Conservation (phyloP, 257 asterid species). For the Solanum virginianum region DNA sequence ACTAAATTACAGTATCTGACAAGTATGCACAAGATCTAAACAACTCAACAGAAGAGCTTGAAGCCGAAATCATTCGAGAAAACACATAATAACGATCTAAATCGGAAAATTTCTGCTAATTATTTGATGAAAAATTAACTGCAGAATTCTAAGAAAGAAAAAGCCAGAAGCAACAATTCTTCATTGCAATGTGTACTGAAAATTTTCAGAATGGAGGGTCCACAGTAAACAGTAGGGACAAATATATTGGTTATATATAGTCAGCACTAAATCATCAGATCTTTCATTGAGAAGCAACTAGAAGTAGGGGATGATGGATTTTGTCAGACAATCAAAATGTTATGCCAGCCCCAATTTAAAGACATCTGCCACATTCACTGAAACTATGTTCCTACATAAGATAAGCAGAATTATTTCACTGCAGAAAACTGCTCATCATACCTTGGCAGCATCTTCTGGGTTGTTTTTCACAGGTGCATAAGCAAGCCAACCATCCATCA, state of each 20-base stretch:
- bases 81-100: background rate
- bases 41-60: background rate
- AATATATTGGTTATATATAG: background rate
- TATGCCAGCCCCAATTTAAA: background rate
- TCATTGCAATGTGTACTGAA: background rate
- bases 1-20: background rate
- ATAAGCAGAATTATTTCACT: background rate
- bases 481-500: slow-evolving; percentile 89
- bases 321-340: background rate
- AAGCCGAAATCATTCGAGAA: background rate
- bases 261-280: background rate
- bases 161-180: background rate
- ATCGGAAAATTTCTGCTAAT: background rate
- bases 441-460: slow-evolving; percentile 99
- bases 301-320: background rate
- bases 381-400: background rate
- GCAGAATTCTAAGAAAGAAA: background rate
- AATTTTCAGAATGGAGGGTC: background rate
- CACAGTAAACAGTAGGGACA: background rate
- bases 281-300: background rate
- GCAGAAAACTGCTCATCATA: slow-evolving; percentile 6
- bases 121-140: background rate
- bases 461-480: slow-evolving; percentile 99
- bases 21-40: background rate
- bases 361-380: background rate